Percentiles rank a stretch among this genome's conserved stretches.
Evolutionary conservation across 768 basidiomycete species (phyloP).

Genomic region (Boletus rubescentipes): DNA sequence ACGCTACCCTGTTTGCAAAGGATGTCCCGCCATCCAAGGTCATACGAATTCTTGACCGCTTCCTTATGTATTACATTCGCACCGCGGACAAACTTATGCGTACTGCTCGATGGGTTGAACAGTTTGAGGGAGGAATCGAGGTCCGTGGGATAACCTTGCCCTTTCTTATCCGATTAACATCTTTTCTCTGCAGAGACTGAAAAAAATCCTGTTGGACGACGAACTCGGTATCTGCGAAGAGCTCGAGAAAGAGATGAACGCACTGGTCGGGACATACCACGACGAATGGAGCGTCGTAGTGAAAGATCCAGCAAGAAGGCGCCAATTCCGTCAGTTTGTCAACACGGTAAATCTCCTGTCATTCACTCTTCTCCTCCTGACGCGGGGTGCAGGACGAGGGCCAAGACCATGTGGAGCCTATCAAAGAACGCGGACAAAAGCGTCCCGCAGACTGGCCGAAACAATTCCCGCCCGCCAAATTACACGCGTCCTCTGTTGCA

Average conservation of each 20-base stretch:
- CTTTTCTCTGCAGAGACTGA: slow-evolving; percentile 45
- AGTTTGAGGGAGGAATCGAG: slow-evolving; percentile 66
- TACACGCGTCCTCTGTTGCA: slow-evolving; percentile 38
- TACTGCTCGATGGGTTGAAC: slow-evolving; percentile 73
- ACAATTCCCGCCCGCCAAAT: slow-evolving; percentile 46
- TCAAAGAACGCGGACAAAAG: slow-evolving; percentile 59
- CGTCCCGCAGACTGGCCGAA: slow-evolving; percentile 73
- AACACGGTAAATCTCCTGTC: slow-evolving; percentile 45
- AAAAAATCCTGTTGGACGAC: slow-evolving; percentile 64
- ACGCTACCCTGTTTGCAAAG: slow-evolving; percentile 62
- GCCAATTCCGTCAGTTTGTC: slow-evolving; percentile 61
- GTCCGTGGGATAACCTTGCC: slow-evolving; percentile 22
- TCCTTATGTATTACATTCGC: slow-evolving; percentile 66
- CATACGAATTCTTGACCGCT: slow-evolving; percentile 61
- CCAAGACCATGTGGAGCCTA: slow-evolving; percentile 38
- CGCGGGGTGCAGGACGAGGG: slow-evolving; percentile 1
- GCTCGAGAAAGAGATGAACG: slow-evolving; percentile 64
- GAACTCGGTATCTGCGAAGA: slow-evolving; percentile 70
- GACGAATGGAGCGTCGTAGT: slow-evolving; percentile 73
- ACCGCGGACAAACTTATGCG: slow-evolving; percentile 71
- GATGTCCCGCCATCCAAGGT: slow-evolving; percentile 70
- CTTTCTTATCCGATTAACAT: background rate
- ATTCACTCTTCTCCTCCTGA: background rate
- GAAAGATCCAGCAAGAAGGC: slow-evolving; percentile 46
- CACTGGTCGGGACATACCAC: slow-evolving; percentile 61